phyloP scores from a whole-genome alignment of 1,284 basidiomycete genomes.

The Fomitopsis schrenkii region DNA sequence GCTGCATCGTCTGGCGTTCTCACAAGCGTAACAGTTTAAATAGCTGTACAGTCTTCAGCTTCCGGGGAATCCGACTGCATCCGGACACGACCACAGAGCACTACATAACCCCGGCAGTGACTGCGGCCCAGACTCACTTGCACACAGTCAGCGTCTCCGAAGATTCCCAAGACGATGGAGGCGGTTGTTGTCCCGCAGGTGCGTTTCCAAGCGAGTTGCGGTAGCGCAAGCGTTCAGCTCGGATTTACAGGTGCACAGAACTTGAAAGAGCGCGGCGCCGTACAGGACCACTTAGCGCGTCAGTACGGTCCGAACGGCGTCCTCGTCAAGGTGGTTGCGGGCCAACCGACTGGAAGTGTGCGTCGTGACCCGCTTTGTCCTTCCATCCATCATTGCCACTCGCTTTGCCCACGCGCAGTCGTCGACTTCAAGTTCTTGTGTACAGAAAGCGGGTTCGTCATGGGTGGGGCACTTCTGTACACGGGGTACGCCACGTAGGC shows the following conservation, averaged over 20 bases:
- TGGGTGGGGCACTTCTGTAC: no score
- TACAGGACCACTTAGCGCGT: conserved; percentile 22
- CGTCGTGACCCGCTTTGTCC: not conserved
- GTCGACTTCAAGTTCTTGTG: no score
- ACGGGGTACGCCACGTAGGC: no score
- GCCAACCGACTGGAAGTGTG: conserved; percentile 26
- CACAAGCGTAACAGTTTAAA: no score
- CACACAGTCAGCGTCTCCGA: not conserved
- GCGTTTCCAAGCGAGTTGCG: not conserved
- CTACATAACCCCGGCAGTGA: not conserved
- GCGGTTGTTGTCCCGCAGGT: conserved; percentile 15
- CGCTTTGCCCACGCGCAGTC: no score
- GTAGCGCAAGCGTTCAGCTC: no score
- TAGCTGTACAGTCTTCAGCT: no score
- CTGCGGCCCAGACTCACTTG: not conserved
- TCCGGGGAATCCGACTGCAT: no score
- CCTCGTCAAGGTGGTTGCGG: conserved; percentile 20
- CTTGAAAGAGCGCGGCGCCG: conserved; percentile 10
- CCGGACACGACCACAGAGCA: not conserved
- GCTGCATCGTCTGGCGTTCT: no score
- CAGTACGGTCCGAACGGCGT: conserved; percentile 21
- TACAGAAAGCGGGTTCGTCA: no score
- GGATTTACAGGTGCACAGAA: conserved; percentile 7
- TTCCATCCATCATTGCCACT: no score
- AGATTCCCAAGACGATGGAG: conserved; percentile 9